Evolutionary conservation across 2,329 filamentous ascomycete genomes (phyloP), one percentile per base, ranked within the genome.

Genomic region (Claviceps spartinae): DNA sequence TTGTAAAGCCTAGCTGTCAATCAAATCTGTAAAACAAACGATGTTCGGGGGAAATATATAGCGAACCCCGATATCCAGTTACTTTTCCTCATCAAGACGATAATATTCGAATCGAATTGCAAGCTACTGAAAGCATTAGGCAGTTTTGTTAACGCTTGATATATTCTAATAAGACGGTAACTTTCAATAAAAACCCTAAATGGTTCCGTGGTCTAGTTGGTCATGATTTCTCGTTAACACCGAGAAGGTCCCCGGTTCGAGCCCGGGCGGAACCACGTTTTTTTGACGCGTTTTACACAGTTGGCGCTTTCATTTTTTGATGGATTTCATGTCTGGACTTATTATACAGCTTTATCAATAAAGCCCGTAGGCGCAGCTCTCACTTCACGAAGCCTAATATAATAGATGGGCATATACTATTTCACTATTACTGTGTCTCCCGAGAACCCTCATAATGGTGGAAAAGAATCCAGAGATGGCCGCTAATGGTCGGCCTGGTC

Each of bases 141-240:
- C 20, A 20, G 20, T 20, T 20, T 2, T 20, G 20, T 20, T 20
- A 20, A 20, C 20, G 20, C 22, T 24, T 5, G 22, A 24, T 30
- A 9, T 9, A 30, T 3, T 30, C 0, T 0, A 34, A 37, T 36
- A 45, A 38, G 0, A 5, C 1, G 22, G 7, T 3, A 1, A 0
- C 4, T 3, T 1, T 14, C 24, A 20, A 1, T 49, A 49, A 38
- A 3, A 14, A 40, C 20, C 9, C 0, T 1, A 34, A 1, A 0
- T 51, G 64, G 63, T 67, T 67, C 57, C 62, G 65, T 67, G 64
- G 65, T 67, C 64, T 67, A 67, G 65, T 62, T 66, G 65, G 65
- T 67, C 59, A 67, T 67, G 64, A 64, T 63, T 65, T 66, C 63
- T 67, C 64, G 64, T 58, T 67, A 67, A 67, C 65, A 67, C 64